Conservation (phyloP, 441 rosid genomes). For the Monsonia emarginata region DNA sequence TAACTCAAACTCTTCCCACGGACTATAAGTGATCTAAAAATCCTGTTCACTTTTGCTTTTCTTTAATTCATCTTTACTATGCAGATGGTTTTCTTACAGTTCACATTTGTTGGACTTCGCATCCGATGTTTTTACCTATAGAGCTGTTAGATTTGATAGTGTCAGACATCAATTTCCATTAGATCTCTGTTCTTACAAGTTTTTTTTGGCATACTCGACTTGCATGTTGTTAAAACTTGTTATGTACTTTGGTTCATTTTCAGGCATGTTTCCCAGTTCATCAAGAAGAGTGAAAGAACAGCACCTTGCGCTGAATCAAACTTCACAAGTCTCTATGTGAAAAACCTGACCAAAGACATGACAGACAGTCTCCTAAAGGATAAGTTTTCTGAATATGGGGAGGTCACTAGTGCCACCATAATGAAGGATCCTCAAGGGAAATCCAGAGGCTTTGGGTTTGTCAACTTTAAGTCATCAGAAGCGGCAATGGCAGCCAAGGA, state of each 20-base stretch:
- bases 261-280: conserved; percentile 61
- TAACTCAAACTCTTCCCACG: not conserved
- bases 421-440: conserved; percentile 46
- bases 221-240: not conserved
- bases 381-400: conserved; percentile 52
- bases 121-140: not conserved
- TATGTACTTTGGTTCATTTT: conserved; percentile 19
- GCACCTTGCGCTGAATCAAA: conserved; percentile 25
- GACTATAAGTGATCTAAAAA: not conserved
- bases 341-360: conserved; percentile 38
- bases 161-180: not conserved
- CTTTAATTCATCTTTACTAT: not conserved
- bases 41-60: not conserved
- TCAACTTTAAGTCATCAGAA: conserved; percentile 47
- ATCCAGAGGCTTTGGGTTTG: conserved; percentile 76
- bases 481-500: conserved; percentile 54
- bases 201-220: not conserved
- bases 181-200: not conserved
- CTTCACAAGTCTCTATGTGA: conserved; percentile 58
- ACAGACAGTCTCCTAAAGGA: conserved; percentile 43
- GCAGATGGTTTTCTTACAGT: not conserved
- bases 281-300: conserved; percentile 48
- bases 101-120: not conserved
- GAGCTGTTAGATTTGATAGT: not conserved
- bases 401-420: conserved; percentile 43